phyloP scores from a whole-genome alignment of 106 monocot species.

The Dendrobium huoshanense region DNA sequence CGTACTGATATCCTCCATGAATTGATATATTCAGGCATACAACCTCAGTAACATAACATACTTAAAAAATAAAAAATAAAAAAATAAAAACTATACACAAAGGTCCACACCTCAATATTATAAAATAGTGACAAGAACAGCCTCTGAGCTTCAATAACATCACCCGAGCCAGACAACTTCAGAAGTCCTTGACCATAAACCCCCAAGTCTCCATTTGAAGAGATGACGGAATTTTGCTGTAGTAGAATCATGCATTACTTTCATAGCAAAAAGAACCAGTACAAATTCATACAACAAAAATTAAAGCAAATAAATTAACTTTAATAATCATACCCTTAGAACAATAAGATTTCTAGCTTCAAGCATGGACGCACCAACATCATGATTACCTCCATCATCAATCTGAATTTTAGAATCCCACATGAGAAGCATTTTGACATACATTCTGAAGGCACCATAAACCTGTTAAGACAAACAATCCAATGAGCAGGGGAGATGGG shows the following conservation, averaged over 20 bases:
- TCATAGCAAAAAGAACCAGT: neutral
- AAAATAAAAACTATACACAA: neutral
- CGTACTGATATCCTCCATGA: neutral
- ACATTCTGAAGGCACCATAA: constrained; percentile 94
- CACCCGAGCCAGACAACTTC: constrained; percentile 73
- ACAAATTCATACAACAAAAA: neutral
- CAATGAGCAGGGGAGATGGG: neutral
- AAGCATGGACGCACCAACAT: constrained; percentile 63
- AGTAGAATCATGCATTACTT: constrained; percentile 8
- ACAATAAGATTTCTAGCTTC: constrained; percentile 86
- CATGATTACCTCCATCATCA: constrained; percentile 74
- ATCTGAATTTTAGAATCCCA: constrained; percentile 89
- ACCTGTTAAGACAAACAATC: constrained; percentile 44
- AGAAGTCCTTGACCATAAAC: constrained; percentile 91
- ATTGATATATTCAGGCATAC: neutral
- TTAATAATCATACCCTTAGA: constrained; percentile 62
- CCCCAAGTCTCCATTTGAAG: constrained; percentile 76
- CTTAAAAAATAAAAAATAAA: neutral
- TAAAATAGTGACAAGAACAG: constrained; percentile 90
- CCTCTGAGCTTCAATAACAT: constrained; percentile 77
- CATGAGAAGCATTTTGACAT: constrained; percentile 92
- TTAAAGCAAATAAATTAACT: constrained; percentile 9
- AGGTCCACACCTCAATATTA: constrained; percentile 67
- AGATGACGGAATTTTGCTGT: constrained; percentile 87
- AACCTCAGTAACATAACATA: neutral